Evolutionary conservation across 2,329 filamentous ascomycete species (phyloP), one percentile per base, ranked within the genome.

Genomic region (Alternaria gansuensis): DNA sequence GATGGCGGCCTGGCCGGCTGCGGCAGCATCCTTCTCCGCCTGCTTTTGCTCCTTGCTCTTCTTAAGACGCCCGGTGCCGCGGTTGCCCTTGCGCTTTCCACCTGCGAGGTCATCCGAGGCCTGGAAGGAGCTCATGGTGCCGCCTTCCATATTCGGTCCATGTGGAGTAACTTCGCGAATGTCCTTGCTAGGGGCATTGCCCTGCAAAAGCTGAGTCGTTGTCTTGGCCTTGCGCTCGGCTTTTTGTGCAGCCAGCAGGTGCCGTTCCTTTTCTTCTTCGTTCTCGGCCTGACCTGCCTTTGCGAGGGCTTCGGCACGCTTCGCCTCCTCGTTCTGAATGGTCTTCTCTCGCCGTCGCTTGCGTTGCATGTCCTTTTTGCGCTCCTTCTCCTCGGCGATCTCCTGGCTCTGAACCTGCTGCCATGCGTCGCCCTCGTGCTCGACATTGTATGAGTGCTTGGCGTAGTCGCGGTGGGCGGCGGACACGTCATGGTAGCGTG

Each of bases 321-420:
- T 95, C 75, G 93, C 89, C 75, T 84, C 83, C 70, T 97, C 94
- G 69, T 96, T 90, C 6, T 93, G 94, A 59, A 96, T 90, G 4
- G 93, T 93, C 83, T 97, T 97, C 77, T 98, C 94, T 17, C 95
- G 90, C 41, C 95, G 89, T 60, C 95, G 88, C 82, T 98, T 99
- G 64, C 95, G 90, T 77, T 99, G 95, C 92, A 99, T 98, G 74
- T 99, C 95, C 82, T 99, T 99, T 83, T 99, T 99, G 65, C 95
- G 92, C 79, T 99, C 95, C 81, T 99, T 99, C 78, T 99, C 95
- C 61, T 94, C 93, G 60, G 90, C 90, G 7, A 97, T 84, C 76
- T 97, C 94, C 66, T 92, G 92, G 62, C 93, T 90, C 66, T 95
- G 91, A 2, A 98, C 94, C 69, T 97, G 90, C 52, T 90, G 87